Conservation (phyloP, 495 filamentous ascomycete species). For the Aspergillus bridgeri region DNA sequence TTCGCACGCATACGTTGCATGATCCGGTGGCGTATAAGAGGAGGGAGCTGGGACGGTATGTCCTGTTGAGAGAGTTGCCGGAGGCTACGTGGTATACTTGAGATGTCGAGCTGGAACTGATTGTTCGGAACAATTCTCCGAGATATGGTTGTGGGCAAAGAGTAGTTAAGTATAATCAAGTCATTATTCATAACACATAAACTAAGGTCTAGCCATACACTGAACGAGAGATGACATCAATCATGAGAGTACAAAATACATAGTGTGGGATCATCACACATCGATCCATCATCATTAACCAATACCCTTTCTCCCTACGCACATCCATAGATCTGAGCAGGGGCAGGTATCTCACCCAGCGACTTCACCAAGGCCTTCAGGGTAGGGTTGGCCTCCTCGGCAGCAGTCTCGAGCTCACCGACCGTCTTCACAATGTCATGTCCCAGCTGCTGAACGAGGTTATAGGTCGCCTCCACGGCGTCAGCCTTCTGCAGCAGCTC, state of each 20-base stretch:
- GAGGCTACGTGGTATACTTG: slow-evolving; percentile 60
- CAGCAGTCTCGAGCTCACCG: slow-evolving; percentile 5
- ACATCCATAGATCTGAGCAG: not conserved
- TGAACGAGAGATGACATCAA: not conserved
- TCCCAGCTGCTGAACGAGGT: slow-evolving; percentile 11
- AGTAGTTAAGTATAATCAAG: not conserved
- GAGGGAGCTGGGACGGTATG: slow-evolving; percentile 52
- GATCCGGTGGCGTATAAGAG: slow-evolving; percentile 63
- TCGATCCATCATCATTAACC: not conserved
- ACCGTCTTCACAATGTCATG: slow-evolving; percentile 9
- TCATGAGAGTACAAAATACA: slow-evolving; percentile 1
- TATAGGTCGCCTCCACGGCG: slow-evolving; percentile 10
- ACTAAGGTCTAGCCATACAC: not conserved
- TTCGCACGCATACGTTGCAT: slow-evolving; percentile 59
- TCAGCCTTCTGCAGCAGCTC: slow-evolving; percentile 10
- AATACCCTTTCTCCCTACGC: not conserved
- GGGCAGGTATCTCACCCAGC: slow-evolving; percentile 11
- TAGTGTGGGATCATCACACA: not conserved
- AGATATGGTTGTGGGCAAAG: too few species aligned
- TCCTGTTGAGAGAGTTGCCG: slow-evolving; percentile 49
- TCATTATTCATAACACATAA: slow-evolving; percentile 7
- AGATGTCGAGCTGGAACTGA: not conserved
- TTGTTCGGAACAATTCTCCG: not conserved
- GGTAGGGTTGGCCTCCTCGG: slow-evolving; percentile 13
- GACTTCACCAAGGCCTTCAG: slow-evolving; percentile 13